Evolutionary conservation across 2,329 filamentous ascomycete genomes (phyloP).

Genomic region (Zarea fungicola): DNA sequence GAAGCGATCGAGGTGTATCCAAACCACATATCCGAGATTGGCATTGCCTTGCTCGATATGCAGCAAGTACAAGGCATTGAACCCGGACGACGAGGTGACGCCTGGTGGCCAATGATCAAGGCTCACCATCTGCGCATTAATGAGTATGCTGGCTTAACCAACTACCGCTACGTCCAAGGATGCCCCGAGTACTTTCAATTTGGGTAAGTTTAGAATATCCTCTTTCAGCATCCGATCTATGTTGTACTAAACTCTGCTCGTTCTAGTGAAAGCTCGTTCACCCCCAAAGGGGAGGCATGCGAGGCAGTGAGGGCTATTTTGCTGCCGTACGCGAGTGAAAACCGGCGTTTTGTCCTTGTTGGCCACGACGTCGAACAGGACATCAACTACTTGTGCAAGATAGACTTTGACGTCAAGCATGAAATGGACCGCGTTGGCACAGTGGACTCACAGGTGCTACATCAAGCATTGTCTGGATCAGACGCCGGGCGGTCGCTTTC

Average conservation of each 20-base stretch:
- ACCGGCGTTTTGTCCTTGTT: constrained; percentile 63
- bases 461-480: constrained; percentile 55
- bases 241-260: neutral
- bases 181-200: constrained; percentile 73
- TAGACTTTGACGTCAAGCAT: constrained; percentile 58
- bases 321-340: constrained; percentile 22
- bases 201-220: constrained; percentile 43
- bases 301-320: constrained; percentile 34
- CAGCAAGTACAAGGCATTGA: constrained; percentile 43
- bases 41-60: constrained; percentile 76
- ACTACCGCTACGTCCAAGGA: constrained; percentile 63
- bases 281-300: constrained; percentile 29
- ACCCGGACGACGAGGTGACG: constrained; percentile 55
- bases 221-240: neutral
- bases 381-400: constrained; percentile 56
- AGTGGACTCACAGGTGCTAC: constrained; percentile 69
- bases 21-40: constrained; percentile 74
- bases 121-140: constrained; percentile 71
- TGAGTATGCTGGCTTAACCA: constrained; percentile 63
- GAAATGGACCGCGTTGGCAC: constrained; percentile 53
- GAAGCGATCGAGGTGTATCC: constrained; percentile 71
- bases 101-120: constrained; percentile 64
- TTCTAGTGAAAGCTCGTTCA: constrained; percentile 37
- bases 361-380: constrained; percentile 70
- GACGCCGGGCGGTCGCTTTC: constrained; percentile 51